These are phyloP conservation scores for Crithidia mellificae DNA, from an alignment of 208 protist genomes.

Conservation along the genomic window DNA sequence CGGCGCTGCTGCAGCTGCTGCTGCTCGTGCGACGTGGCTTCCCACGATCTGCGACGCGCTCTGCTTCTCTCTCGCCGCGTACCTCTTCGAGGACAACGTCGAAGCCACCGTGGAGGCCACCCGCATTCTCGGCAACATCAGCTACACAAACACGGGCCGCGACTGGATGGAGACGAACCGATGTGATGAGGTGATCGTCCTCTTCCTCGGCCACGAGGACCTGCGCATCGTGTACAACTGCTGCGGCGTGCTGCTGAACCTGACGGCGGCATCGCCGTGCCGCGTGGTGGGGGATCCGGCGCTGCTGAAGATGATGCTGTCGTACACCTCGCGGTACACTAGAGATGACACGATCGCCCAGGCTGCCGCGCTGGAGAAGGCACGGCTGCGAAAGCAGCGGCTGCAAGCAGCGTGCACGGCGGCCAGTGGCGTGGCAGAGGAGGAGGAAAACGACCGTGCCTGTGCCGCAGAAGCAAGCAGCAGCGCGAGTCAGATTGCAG, in stretches of 20 bases:
- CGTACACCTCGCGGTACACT: constrained; percentile 71
- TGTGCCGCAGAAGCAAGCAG: constrained; percentile 30
- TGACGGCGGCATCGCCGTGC: constrained; percentile 73
- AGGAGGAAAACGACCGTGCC: constrained; percentile 1
- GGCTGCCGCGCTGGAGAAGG: constrained; percentile 34
- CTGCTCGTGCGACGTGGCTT: constrained; percentile 23
- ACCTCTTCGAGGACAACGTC: constrained; percentile 73
- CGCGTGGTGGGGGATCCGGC: constrained; percentile 60
- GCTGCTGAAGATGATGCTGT: constrained; percentile 67
- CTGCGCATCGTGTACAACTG: constrained; percentile 83
- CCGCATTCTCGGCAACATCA: constrained; percentile 75
- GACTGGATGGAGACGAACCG: constrained; percentile 81
- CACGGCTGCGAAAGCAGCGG: constrained; percentile 13
- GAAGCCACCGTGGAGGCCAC: constrained; percentile 82
- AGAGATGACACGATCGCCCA: constrained; percentile 38
- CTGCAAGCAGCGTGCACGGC: not conserved
- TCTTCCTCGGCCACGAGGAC: constrained; percentile 84
- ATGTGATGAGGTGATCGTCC: constrained; percentile 79
- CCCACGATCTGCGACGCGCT: constrained; percentile 48
- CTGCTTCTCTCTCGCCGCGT: constrained; percentile 55
- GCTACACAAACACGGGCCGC: constrained; percentile 74
- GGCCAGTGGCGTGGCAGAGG: not conserved
- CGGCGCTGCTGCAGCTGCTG: not conserved
- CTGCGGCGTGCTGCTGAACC: constrained; percentile 77
- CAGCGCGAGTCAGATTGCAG: constrained; percentile 66